phyloP scores from a whole-genome alignment of 2,329 filamentous ascomycete species.

The Penicillium glabrum region DNA sequence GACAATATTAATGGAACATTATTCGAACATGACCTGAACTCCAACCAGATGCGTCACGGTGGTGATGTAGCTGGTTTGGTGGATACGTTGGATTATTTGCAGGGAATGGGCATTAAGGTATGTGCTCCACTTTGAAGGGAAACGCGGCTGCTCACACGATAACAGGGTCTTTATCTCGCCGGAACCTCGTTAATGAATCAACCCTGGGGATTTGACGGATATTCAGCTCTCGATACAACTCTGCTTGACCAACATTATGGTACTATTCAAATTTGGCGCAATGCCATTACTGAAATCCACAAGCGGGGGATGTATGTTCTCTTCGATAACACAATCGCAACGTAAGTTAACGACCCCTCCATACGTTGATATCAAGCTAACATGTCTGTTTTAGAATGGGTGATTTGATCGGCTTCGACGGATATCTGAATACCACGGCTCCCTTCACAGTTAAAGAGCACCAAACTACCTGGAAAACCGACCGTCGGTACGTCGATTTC shows the following conservation, averaged over 20 bases:
- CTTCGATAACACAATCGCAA: conserved; percentile 65
- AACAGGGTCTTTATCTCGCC: conserved; percentile 59
- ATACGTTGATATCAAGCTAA: background rate
- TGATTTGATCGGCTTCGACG: conserved; percentile 64
- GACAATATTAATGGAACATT: conserved; percentile 61
- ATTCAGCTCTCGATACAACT: conserved; percentile 61
- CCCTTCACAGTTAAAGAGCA: conserved; percentile 59
- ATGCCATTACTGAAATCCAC: conserved; percentile 60
- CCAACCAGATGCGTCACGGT: conserved; percentile 63
- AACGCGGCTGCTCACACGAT: conserved; percentile 6
- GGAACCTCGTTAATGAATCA: conserved; percentile 64
- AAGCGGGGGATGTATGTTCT: conserved; percentile 63
- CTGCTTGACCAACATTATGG: conserved; percentile 64
- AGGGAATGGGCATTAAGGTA: conserved; percentile 64
- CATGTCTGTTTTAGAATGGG: conserved; percentile 43
- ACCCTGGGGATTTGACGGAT: conserved; percentile 64
- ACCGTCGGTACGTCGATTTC: conserved; percentile 61
- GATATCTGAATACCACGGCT: conserved; percentile 58
- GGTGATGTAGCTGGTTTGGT: conserved; percentile 60
- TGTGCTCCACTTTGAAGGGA: background rate
- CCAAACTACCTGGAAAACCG: conserved; percentile 55
- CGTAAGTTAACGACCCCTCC: conserved; percentile 38
- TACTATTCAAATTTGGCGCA: conserved; percentile 57
- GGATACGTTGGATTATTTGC: conserved; percentile 63
- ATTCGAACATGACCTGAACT: conserved; percentile 61